A percentile compares a stretch with the other conserved stretches of the same genome.
Conservation (phyloP, 768 basidiomycete genomes). For the Lactifluus subvellereus region DNA sequence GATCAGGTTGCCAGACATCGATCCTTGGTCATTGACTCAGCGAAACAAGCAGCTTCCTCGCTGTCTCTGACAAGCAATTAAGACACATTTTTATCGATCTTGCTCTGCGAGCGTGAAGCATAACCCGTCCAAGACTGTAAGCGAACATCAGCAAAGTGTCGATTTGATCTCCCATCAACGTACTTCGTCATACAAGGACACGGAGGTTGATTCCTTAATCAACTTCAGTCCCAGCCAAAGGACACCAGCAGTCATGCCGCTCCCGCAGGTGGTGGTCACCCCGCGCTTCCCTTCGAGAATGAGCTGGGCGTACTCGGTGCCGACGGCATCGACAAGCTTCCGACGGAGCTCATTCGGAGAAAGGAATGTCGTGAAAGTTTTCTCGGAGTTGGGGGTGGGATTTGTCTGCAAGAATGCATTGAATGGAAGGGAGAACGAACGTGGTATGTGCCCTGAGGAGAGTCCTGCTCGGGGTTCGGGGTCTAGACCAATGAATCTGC, state of each 20-base stretch:
- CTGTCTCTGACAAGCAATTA: neutral
- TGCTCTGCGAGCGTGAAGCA: constrained; percentile 67
- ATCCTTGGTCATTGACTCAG: neutral
- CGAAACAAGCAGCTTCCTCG: neutral
- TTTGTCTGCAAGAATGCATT: constrained; percentile 55
- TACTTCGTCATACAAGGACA: constrained; percentile 94
- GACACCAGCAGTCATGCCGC: constrained; percentile 96
- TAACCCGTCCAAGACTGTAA: constrained; percentile 95
- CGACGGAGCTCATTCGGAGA: constrained; percentile 50
- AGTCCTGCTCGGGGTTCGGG: constrained; percentile 88
- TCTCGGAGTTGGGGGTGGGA: constrained; percentile 32
- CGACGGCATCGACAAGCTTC: constrained; percentile 59
- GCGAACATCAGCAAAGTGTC: neutral
- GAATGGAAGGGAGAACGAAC: constrained; percentile 83
- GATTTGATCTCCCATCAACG: constrained; percentile 22
- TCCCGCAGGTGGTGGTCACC: constrained; percentile 81
- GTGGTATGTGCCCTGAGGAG: constrained; percentile 88
- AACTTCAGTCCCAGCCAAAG: constrained; percentile 89
- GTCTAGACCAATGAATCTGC: constrained; percentile 70
- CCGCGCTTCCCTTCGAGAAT: constrained; percentile 54
- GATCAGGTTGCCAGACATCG: too few relatives aligned
- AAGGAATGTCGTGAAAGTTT: constrained; percentile 41
- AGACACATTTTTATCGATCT: constrained; percentile 47
- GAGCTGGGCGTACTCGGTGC: constrained; percentile 46
- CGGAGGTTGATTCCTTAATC: constrained; percentile 46